Evolutionary conservation across 495 filamentous ascomycete genomes (phyloP).

Genomic region (Penicillium bialowiezense): DNA sequence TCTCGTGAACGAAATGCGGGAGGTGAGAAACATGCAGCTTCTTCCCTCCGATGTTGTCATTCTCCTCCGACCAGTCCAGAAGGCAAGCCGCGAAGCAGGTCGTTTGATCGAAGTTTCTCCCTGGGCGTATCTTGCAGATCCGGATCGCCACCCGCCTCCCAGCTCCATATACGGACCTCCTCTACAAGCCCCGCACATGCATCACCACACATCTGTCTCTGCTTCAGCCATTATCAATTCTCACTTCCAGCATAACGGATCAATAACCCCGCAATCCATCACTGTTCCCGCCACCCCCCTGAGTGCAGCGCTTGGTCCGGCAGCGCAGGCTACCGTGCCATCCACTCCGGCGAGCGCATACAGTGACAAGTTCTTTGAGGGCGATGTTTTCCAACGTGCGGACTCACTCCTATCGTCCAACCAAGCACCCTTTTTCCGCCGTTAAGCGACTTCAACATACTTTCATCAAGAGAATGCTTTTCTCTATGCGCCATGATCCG

Average conservation of each 20-base stretch:
- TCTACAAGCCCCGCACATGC: conserved; percentile 31
- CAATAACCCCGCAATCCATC: conserved; percentile 39
- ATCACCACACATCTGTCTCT: conserved; percentile 34
- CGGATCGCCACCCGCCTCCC: conserved; percentile 28
- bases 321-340: conserved; percentile 84
- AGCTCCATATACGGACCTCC: conserved; percentile 38
- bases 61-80: conserved; percentile 73
- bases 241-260: conserved; percentile 27
- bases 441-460: conserved; percentile 5
- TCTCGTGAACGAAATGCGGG: conserved; percentile 67
- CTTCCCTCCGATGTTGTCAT: conserved; percentile 66
- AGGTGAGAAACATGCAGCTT: conserved; percentile 59
- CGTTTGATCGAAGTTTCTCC: conserved; percentile 72
- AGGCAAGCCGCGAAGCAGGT: conserved; percentile 69
- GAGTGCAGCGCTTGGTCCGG: conserved; percentile 82
- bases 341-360: conserved; percentile 72
- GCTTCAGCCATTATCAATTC: conserved; percentile 25
- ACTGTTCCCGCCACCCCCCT: conserved; percentile 65
- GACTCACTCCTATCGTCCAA: conserved; percentile 63
- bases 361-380: conserved; percentile 59
- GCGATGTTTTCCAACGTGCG: conserved; percentile 72
- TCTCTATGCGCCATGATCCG: conserved; percentile 4
- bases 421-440: conserved; percentile 40
- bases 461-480: neutral
- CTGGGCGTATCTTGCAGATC: conserved; percentile 58